phyloP scores from a whole-genome alignment of 768 basidiomycete genomes.

The Saitozyma sp. region DNA sequence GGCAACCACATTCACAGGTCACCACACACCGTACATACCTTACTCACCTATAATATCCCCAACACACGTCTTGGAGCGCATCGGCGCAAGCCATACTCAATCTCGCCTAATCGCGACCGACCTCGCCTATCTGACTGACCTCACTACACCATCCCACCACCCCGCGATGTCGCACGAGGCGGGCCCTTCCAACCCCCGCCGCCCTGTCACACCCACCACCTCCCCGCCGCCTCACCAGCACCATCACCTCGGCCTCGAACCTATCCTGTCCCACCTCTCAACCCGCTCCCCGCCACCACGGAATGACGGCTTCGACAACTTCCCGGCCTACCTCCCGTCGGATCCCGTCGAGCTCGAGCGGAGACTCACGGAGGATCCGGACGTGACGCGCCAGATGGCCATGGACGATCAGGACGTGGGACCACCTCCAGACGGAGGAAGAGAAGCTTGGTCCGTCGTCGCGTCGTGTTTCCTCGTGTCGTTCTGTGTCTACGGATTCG shows the following conservation, averaged over 20 bases:
- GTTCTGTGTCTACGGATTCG: conserved; percentile 45
- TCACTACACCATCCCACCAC: too few species aligned
- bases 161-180: too few species aligned
- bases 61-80: too few species aligned
- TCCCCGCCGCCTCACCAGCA: too few species aligned
- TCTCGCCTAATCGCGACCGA: too few species aligned
- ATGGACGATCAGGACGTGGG: conserved; percentile 31
- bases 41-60: too few species aligned
- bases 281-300: conserved; percentile 12
- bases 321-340: conserved; percentile 28
- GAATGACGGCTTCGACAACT: conserved; percentile 38
- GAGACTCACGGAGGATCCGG: conserved; percentile 23
- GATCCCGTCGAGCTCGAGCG: conserved; percentile 20
- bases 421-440: conserved; percentile 48
- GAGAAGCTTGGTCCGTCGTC: conserved; percentile 47
- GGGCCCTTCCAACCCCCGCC: too few species aligned
- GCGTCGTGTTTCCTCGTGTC: conserved; percentile 38
- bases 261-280: conserved; percentile 13
- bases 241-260: not conserved
- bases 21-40: too few species aligned
- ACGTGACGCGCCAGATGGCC: conserved; percentile 28
- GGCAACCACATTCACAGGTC: too few species aligned
- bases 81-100: too few species aligned
- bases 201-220: too few species aligned
- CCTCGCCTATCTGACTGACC: too few species aligned